Conservation (phyloP, 169 alveolate genomes). For the Perkinsus olseni region DNA sequence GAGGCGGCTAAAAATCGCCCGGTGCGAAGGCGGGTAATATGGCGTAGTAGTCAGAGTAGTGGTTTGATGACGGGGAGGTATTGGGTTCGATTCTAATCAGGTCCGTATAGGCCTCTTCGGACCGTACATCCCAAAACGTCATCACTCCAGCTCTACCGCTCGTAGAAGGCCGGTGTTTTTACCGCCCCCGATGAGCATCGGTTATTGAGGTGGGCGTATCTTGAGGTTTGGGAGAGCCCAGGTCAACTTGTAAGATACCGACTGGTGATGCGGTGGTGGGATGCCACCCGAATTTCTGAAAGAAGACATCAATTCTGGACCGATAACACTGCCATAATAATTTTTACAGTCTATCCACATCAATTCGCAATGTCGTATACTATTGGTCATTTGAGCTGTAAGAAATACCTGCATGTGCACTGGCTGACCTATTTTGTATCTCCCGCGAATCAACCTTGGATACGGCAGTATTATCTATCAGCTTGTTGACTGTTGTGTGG, state of each 20-base stretch:
- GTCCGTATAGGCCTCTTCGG: neutral
- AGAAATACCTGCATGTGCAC: too few species aligned
- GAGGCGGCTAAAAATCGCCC: neutral
- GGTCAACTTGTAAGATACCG: neutral
- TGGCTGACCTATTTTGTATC: neutral
- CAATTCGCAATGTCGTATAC: neutral
- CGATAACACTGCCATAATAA: neutral
- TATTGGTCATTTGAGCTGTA: neutral
- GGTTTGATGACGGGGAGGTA: neutral
- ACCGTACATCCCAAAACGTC: neutral
- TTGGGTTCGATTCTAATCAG: neutral
- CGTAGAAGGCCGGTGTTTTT: neutral
- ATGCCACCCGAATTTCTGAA: too few species aligned
- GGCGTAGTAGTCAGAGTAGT: neutral
- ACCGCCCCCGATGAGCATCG: neutral
- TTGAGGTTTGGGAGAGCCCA: neutral
- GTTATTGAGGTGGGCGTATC: neutral
- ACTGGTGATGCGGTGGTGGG: too few species aligned
- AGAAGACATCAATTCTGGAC: neutral
- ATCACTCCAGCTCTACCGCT: neutral
- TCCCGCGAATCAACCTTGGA: neutral
- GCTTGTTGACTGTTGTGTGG: neutral
- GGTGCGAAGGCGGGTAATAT: neutral
- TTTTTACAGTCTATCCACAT: neutral
- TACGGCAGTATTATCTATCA: neutral